Base-by-base conservation (phyloP, 2,329 filamentous ascomycete species). In the Emydomyces testavorans region DNA sequence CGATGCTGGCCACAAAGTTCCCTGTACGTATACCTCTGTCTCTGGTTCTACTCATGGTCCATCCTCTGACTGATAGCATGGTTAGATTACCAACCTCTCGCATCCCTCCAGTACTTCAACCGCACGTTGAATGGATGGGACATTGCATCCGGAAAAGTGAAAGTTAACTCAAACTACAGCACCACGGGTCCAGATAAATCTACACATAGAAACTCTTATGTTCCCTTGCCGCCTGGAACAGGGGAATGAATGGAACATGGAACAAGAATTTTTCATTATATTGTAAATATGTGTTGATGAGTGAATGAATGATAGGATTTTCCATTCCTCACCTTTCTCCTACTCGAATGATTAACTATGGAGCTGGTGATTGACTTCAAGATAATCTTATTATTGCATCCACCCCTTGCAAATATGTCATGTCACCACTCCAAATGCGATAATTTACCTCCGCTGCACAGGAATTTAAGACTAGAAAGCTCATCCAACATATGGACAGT, bases 1-100 rank as follows among this genome's bases (percentile, higher is more conserved):
- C 60, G 76, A 83, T 56, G 72, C 79, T 13, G 80, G 81, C 1
- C 80, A 84, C 57, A 73, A 78, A 44, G 74, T 80, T 1, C 72
- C 78, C 0, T 75, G 71, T 35, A 63, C 60, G 34, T 46, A 3
- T 21, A 26, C 11, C 13, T 23, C n/a, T 15, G 2, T 35, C 13
- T 26, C 11, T 26, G 4, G 15, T 29, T 18, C 8, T 16, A 16
- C 21, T 38, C 39, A n/a, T 31, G 31, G 11, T 35, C 6, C 10
- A 29, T 40, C 35, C 34, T 18, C 26, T 29, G 15, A 16, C 35
- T 38, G 20, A 44, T 21, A 20, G 15, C 3, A 4, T 11, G 39
- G 29, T 28, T 18, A 48, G 51, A 50, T 46, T 78, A 78, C 58
- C 78, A 82, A 63, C 79, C 78, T 10, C 68, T 76, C 57, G 78